A percentile compares a stretch with the other conserved stretches of the same genome.
phyloP scores from a whole-genome alignment of 148 eudicot species.

The Agrostemma githago region DNA sequence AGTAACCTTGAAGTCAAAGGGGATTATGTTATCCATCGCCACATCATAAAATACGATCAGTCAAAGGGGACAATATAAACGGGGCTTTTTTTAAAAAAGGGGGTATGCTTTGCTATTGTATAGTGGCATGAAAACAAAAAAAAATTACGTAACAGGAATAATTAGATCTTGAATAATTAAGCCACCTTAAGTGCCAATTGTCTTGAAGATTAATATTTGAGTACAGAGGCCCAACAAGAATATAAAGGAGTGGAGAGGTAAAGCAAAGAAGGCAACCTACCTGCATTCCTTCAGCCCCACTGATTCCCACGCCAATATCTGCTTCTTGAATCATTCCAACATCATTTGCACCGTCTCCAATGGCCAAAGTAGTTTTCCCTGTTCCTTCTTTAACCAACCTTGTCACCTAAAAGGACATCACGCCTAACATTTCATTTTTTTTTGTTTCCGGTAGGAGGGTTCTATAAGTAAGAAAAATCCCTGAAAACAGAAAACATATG shows the following conservation, averaged over 20 bases:
- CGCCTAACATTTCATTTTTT: background rate
- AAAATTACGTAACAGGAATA: no score
- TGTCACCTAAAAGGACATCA: conserved; percentile 54
- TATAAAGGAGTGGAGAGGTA: background rate
- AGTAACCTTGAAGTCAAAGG: no score
- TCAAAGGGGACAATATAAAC: no score
- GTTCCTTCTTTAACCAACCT: conserved; percentile 95
- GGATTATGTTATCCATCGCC: no score
- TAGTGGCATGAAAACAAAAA: no score
- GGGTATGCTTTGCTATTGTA: no score
- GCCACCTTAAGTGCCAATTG: no score
- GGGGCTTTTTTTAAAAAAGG: no score
- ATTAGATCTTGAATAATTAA: no score
- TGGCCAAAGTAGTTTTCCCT: conserved; percentile 82
- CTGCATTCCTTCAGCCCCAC: conserved; percentile 99
- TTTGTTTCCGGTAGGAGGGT: background rate
- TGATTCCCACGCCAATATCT: conserved; percentile 95
- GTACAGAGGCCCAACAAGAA: no score
- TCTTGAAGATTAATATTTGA: no score
- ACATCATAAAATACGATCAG: no score
- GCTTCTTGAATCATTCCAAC: conserved; percentile 99
- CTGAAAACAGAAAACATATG: background rate
- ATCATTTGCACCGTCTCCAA: conserved; percentile 99
- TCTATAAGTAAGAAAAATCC: background rate
- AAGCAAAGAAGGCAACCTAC: conserved; percentile 33